Percentiles rank a stretch among this genome's conserved stretches.
phyloP scores from a whole-genome alignment of 129 eudicot species.

The carrot (Daucus carota) region DH1_v3.0 NC_030383.2:18349001-18349500 shows the following conservation, averaged over 20 bases:
- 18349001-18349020: background rate
- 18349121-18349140: background rate
- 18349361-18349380: too few relatives aligned
- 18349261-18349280: too few relatives aligned
- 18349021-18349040: conserved; percentile 19
- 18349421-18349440: too few relatives aligned
- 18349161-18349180: background rate
- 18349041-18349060: conserved; percentile 90
- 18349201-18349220: conserved; percentile 85
- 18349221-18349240: conserved; percentile 95
- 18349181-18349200: conserved; percentile 69
- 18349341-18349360: too few relatives aligned
- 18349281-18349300: too few relatives aligned
- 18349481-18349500: too few relatives aligned
- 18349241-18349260: conserved; percentile 83
- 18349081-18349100: conserved; percentile 1
- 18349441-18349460: too few relatives aligned
- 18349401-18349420: too few relatives aligned
- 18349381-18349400: too few relatives aligned
- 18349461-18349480: too few relatives aligned
- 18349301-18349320: too few relatives aligned
- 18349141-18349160: background rate
- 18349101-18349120: background rate
- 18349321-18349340: too few relatives aligned
- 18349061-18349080: conserved; percentile 76